Percentiles rank a stretch among this genome's conserved stretches.
Conservation (phyloP, 2,329 filamentous ascomycete genomes). For the Monilinia aucupariae region DNA sequence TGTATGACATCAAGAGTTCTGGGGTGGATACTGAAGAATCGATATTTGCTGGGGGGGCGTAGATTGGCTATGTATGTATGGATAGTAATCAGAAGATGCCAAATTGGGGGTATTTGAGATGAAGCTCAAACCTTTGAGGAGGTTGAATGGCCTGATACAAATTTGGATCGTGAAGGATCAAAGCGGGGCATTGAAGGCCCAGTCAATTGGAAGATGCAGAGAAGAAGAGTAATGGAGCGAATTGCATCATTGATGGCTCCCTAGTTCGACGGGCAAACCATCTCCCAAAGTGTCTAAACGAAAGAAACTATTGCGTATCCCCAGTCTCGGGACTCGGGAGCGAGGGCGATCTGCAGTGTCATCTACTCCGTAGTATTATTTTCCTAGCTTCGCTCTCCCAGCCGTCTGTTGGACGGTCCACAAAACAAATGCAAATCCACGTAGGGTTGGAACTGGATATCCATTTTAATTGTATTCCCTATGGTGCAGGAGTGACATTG, state of each 20-base stretch:
- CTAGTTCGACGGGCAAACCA: neutral
- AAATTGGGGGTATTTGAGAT: neutral
- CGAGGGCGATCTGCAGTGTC: slow-evolving; percentile 16
- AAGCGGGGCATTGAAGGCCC: neutral
- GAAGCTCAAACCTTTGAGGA: neutral
- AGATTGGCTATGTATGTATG: neutral
- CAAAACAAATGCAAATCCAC: neutral
- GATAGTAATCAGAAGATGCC: neutral
- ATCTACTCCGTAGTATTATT: slow-evolving; percentile 1
- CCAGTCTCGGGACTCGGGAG: slow-evolving; percentile 12
- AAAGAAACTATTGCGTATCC: neutral
- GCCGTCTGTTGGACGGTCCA: slow-evolving; percentile 4
- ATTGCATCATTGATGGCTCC: neutral
- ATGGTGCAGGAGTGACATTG: neutral
- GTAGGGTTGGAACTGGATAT: neutral
- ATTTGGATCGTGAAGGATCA: slow-evolving; percentile 4
- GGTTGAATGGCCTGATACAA: neutral
- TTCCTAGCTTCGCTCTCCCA: slow-evolving; percentile 2
- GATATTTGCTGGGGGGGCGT: neutral
- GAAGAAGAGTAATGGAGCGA: neutral
- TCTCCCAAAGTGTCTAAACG: neutral
- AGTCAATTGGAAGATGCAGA: neutral
- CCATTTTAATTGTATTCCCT: neutral
- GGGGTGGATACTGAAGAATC: neutral
- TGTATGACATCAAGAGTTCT: slow-evolving; percentile 3